Evolutionary conservation across 495 filamentous ascomycete genomes (phyloP).

Genomic region (Penicillium macrosclerotiorum): DNA sequence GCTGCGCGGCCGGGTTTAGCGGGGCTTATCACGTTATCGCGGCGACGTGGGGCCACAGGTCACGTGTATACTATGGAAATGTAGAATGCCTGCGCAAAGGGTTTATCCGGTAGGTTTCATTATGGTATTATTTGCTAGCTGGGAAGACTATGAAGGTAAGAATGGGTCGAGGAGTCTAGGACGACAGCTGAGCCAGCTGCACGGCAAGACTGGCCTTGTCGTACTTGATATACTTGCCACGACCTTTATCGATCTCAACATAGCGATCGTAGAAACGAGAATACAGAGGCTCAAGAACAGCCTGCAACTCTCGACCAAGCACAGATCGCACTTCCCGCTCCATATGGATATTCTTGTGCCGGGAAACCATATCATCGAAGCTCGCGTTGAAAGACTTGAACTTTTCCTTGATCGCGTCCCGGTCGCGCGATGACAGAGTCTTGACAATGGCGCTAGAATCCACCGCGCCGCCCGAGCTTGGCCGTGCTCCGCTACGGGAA

Average conservation of each 20-base stretch:
- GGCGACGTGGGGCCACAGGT: slow-evolving; percentile 15
- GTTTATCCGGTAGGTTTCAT: slow-evolving; percentile 8
- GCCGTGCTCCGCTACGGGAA: slow-evolving; percentile 59
- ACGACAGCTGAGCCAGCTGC: slow-evolving; percentile 44
- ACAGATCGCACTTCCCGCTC: slow-evolving; percentile 82
- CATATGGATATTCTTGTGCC: slow-evolving; percentile 77
- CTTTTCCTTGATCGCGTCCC: slow-evolving; percentile 93
- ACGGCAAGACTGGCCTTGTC: slow-evolving; percentile 66
- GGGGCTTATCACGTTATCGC: slow-evolving; percentile 49
- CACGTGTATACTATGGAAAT: slow-evolving; percentile 11
- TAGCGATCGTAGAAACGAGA: slow-evolving; percentile 95
- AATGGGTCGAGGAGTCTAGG: slow-evolving; percentile 5
- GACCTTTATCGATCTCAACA: slow-evolving; percentile 94
- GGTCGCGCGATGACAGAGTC: slow-evolving; percentile 79
- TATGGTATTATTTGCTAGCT: slow-evolving; percentile 9
- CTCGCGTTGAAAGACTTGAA: slow-evolving; percentile 86
- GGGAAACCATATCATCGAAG: slow-evolving; percentile 82
- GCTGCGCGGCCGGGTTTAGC: slow-evolving; percentile 21
- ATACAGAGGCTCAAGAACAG: slow-evolving; percentile 91
- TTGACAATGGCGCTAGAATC: slow-evolving; percentile 83
- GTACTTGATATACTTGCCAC: slow-evolving; percentile 96
- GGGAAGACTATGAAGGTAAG: background rate
- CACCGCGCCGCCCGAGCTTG: slow-evolving; percentile 63
- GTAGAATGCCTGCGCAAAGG: background rate
- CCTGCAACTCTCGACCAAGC: slow-evolving; percentile 78